These are phyloP conservation scores for Carnegiea gigantea DNA, from an alignment of 179 eudicot species.

Conservation along the genomic window DNA sequence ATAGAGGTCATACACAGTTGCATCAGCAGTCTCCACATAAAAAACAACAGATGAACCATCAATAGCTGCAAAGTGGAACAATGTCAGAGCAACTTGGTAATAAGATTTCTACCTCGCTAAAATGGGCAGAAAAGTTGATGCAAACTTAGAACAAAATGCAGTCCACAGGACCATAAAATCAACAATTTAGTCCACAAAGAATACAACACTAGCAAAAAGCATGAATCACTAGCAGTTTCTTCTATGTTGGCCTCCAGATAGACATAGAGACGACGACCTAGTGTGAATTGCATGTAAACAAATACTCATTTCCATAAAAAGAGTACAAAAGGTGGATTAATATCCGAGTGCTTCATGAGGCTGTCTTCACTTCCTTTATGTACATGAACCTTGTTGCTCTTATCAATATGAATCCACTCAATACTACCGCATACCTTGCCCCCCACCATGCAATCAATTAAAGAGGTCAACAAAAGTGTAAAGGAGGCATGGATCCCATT, in stretches of 20 bases:
- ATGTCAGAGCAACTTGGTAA: neutral
- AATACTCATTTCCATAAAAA: neutral
- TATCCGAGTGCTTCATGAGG: neutral
- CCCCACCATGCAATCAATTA: neutral
- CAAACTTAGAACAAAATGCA: neutral
- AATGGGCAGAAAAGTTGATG: neutral
- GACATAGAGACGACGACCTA: neutral
- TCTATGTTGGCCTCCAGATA: neutral
- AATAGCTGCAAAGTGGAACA: slow-evolving; percentile 55
- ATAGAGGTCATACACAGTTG: slow-evolving; percentile 41
- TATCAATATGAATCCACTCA: too few species aligned
- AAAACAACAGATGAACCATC: slow-evolving; percentile 78
- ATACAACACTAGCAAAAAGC: neutral
- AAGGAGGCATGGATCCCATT: neutral
- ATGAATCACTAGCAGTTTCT: neutral
- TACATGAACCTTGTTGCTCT: neutral
- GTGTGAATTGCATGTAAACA: neutral
- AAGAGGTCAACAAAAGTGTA: neutral
- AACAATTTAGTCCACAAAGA: neutral
- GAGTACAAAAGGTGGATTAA: neutral
- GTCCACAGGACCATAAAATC: neutral
- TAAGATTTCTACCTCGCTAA: neutral
- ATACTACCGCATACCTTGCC: too few species aligned
- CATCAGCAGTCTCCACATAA: slow-evolving; percentile 38
- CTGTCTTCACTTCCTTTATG: neutral